A percentile compares a stretch with the other conserved stretches of the same genome.
These are phyloP conservation scores for Themeda triandra DNA, from an alignment of 176 grass and related monocot genomes.

Conservation along the genomic window DNA sequence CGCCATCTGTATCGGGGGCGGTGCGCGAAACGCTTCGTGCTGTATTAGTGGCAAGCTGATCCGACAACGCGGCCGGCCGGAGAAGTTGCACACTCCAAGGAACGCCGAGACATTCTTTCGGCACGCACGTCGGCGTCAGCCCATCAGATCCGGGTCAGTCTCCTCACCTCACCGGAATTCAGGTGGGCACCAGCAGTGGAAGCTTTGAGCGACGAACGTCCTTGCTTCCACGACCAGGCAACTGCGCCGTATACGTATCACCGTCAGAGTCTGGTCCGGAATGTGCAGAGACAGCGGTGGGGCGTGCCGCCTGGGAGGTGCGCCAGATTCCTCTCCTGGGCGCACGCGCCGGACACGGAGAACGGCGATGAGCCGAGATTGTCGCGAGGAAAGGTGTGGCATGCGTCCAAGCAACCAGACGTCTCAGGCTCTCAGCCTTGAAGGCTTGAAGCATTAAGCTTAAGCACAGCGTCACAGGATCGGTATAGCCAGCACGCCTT, in stretches of 20 bases:
- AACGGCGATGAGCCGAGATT: background rate
- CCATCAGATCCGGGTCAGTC: background rate
- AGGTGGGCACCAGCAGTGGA: background rate
- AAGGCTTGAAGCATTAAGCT: background rate
- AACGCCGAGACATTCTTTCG: background rate
- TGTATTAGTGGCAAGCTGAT: background rate
- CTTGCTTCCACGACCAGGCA: slow-evolving; percentile 18
- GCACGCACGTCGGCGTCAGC: background rate
- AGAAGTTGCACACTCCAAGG: slow-evolving; percentile 23
- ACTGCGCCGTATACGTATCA: background rate
- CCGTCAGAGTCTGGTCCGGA: background rate
- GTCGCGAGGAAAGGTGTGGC: background rate
- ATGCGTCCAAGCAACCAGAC: slow-evolving; percentile 33
- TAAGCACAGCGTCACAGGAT: background rate
- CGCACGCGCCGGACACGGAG: background rate
- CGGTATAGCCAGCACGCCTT: background rate
- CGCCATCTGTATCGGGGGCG: background rate
- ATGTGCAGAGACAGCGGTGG: background rate
- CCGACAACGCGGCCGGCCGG: background rate
- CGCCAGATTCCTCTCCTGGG: background rate
- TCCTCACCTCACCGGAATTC: background rate
- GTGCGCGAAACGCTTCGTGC: background rate
- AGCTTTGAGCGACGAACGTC: slow-evolving; percentile 12
- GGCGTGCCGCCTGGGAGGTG: background rate
- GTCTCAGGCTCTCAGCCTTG: background rate